These are phyloP conservation scores for Centrapalus pauciflorus DNA, from an alignment of 129 eudicot species.

Conservation along the genomic window DNA sequence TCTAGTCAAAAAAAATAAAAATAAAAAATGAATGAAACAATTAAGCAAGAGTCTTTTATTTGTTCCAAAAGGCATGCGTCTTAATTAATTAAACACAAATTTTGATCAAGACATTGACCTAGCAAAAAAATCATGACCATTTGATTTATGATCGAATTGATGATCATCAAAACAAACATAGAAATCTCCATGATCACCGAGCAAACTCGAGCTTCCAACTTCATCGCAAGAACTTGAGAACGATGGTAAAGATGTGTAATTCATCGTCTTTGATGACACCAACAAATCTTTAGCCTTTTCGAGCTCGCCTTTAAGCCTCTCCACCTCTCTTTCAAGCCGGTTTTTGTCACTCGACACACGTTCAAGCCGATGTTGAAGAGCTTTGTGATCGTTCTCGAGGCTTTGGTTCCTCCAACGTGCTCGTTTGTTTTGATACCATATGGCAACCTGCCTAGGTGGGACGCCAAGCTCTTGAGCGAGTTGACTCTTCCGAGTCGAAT, in stretches of 20 bases:
- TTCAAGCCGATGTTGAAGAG: constrained; percentile 33
- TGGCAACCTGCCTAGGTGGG: constrained; percentile 46
- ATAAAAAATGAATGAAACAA: not conserved
- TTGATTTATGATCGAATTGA: constrained; percentile 29
- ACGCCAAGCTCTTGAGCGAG: constrained; percentile 48
- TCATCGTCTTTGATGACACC: constrained; percentile 30
- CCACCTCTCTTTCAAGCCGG: constrained; percentile 42
- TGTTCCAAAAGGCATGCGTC: constrained; percentile 9
- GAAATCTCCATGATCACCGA: constrained; percentile 35
- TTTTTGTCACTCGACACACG: constrained; percentile 30
- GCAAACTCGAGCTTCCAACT: constrained; percentile 41
- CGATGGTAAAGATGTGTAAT: constrained; percentile 25
- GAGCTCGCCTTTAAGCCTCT: constrained; percentile 42
- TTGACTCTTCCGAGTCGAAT: constrained; percentile 42
- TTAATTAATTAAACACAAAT: constrained; percentile 14
- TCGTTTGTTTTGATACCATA: constrained; percentile 64
- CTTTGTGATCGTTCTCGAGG: constrained; percentile 34
- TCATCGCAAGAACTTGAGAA: constrained; percentile 46
- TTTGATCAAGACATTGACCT: constrained; percentile 25
- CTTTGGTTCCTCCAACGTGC: constrained; percentile 57
- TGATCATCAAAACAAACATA: constrained; percentile 37
- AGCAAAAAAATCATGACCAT: constrained; percentile 37
- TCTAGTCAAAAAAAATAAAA: not conserved
- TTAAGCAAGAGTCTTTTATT: constrained; percentile 25
- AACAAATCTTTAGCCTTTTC: constrained; percentile 39